Conservation (phyloP, 371 early-diverging fungal genomes). For the Mortierella sp. region DNA sequence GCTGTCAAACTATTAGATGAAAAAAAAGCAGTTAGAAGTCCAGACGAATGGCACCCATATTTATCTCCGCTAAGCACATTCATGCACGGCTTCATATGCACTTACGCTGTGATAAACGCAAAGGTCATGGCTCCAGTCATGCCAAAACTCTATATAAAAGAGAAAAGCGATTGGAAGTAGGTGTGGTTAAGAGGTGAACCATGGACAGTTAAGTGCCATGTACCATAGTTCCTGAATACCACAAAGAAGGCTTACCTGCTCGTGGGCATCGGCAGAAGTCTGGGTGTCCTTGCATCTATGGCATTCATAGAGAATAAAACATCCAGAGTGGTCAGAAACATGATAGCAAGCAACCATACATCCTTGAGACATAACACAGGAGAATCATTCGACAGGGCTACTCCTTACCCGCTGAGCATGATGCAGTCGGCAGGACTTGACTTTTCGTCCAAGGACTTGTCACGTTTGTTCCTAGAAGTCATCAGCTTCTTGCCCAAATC, state of each 20-base stretch:
- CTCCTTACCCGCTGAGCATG: constrained; percentile 83
- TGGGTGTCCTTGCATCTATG: constrained; percentile 91
- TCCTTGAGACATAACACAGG: not conserved
- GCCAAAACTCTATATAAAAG: constrained; percentile 47
- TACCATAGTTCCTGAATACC: constrained; percentile 61
- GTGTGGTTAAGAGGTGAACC: not conserved
- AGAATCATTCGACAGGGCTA: not conserved
- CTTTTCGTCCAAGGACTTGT: constrained; percentile 64
- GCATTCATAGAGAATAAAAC: constrained; percentile 26
- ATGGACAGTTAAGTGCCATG: constrained; percentile 15
- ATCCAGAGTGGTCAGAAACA: not conserved
- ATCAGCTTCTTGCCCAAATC: constrained; percentile 63
- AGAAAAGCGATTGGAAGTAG: not conserved
- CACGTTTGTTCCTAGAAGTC: constrained; percentile 54
- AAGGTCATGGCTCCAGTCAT: constrained; percentile 92
- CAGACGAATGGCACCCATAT: too few relatives aligned
- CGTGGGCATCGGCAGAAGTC: constrained; percentile 87
- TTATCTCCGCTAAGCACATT: not conserved
- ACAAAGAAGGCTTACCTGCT: constrained; percentile 55
- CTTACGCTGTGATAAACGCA: constrained; percentile 79
- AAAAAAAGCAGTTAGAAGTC: not conserved
- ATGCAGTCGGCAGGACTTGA: constrained; percentile 84
- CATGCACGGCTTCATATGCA: not conserved
- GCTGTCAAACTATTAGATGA: constrained; percentile 60
- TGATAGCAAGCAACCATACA: not conserved